A percentile compares a stretch with the other conserved stretches of the same genome.
phyloP scores from a whole-genome alignment of 2,329 filamentous ascomycete genomes.

The Daldinia sp. region DNA sequence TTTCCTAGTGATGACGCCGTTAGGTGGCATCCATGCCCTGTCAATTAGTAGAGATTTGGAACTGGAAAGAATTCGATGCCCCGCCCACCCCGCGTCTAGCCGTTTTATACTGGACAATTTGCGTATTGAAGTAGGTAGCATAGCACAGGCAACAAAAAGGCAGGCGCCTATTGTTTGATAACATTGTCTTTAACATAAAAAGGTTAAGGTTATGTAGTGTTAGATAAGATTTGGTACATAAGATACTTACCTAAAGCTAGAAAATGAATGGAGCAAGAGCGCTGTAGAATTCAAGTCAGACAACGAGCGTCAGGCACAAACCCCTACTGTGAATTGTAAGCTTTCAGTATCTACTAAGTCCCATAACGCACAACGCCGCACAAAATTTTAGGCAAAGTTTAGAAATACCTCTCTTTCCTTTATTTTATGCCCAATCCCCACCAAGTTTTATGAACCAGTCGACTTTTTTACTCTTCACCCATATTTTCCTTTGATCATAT shows the following conservation, averaged over 20 bases:
- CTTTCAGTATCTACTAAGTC: slow-evolving; percentile 17
- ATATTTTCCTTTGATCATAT: slow-evolving; percentile 5
- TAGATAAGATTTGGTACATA: neutral
- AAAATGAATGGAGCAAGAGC: slow-evolving; percentile 1
- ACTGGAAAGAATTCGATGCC: slow-evolving; percentile 28
- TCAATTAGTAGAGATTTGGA: slow-evolving; percentile 7
- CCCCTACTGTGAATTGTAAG: slow-evolving; percentile 11
- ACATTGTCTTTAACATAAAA: neutral
- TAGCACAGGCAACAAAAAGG: neutral
- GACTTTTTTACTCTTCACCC: slow-evolving; percentile 14
- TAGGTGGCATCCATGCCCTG: neutral
- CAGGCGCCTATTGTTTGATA: neutral
- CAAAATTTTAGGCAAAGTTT: slow-evolving; percentile 42
- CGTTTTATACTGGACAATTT: neutral
- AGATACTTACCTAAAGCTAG: neutral
- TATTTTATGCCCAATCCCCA: slow-evolving; percentile 40
- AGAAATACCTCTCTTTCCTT: slow-evolving; percentile 13
- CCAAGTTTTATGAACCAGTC: slow-evolving; percentile 7
- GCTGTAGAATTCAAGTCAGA: slow-evolving; percentile 26
- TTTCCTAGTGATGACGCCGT: slow-evolving; percentile 18
- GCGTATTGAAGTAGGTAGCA: neutral
- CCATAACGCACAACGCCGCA: slow-evolving; percentile 30
- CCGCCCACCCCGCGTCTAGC: slow-evolving; percentile 29
- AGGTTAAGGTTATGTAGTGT: no score
- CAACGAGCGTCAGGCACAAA: slow-evolving; percentile 6